A percentile compares a stretch with the other conserved stretches of the same genome.
Conservation (phyloP, 805 yeast species). For the Ogataea parapolymorpha region DNA sequence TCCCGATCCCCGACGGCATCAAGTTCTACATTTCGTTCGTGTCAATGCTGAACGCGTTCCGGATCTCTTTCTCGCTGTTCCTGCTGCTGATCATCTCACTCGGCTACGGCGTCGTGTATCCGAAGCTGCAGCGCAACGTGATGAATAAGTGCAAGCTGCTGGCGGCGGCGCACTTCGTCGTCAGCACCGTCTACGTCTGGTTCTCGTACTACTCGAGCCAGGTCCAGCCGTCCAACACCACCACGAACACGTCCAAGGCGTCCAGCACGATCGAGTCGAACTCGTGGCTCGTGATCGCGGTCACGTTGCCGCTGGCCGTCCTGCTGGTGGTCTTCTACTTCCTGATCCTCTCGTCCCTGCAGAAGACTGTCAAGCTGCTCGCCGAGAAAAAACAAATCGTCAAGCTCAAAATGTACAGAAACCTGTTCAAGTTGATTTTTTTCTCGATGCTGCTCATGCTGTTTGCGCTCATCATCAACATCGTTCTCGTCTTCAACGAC, state of each 20-base stretch:
- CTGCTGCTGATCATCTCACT: slow-evolving; percentile 77
- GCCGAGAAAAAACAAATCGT: slow-evolving; percentile 87
- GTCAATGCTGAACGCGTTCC: slow-evolving; percentile 73
- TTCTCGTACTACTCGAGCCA: slow-evolving; percentile 39
- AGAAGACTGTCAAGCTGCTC: slow-evolving; percentile 68
- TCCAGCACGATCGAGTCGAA: slow-evolving; percentile 47
- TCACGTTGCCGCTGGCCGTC: slow-evolving; percentile 69
- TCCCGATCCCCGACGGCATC: slow-evolving; percentile 41
- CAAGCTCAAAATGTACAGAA: slow-evolving; percentile 82
- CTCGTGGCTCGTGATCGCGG: slow-evolving; percentile 44
- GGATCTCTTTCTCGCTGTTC: slow-evolving; percentile 85
- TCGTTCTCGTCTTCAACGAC: slow-evolving; percentile 70
- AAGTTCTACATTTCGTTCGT: slow-evolving; percentile 74
- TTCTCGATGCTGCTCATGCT: slow-evolving; percentile 67
- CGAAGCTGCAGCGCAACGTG: slow-evolving; percentile 68
- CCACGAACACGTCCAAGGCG: slow-evolving; percentile 40
- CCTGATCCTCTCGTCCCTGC: slow-evolving; percentile 67
- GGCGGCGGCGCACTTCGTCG: slow-evolving; percentile 53
- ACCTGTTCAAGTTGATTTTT: slow-evolving; percentile 70
- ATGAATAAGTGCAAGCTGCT: slow-evolving; percentile 71
- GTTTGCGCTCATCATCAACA: slow-evolving; percentile 66
- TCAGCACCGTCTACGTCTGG: slow-evolving; percentile 49
- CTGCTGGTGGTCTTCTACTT: slow-evolving; percentile 72
- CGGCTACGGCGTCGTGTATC: slow-evolving; percentile 93
- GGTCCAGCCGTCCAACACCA: slow-evolving; percentile 30